phyloP scores from a whole-genome alignment of 83 land plant genomes.

The Picea abies region DNA sequence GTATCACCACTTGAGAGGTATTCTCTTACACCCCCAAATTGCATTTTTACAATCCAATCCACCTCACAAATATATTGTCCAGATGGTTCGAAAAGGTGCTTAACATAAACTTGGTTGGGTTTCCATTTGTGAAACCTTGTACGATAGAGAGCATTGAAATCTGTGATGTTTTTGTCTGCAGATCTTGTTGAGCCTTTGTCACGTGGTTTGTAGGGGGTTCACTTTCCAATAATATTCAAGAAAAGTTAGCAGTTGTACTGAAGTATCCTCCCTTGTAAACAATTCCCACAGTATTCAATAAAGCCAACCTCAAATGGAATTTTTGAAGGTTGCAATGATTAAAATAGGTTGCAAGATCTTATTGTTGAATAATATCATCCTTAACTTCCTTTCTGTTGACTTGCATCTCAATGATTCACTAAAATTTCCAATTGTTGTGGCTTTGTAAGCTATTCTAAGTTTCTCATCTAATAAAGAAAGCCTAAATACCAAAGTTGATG shows the following conservation, averaged over 20 bases:
- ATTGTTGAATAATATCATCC: no score
- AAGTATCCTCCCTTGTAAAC: slow-evolving; percentile 48
- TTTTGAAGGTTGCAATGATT: slow-evolving; percentile 71
- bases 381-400: slow-evolving; percentile 54
- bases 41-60: no score
- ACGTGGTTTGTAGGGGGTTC: slow-evolving; percentile 41
- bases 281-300: slow-evolving; percentile 54
- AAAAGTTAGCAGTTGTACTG: slow-evolving; percentile 56
- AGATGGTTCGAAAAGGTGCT: no score
- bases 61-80: no score
- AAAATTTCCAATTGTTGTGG: slow-evolving; percentile 69
- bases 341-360: slow-evolving; percentile 45
- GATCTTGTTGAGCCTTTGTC: slow-evolving; percentile 16
- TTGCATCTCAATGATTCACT: slow-evolving; percentile 52
- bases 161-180: no score
- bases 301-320: slow-evolving; percentile 52
- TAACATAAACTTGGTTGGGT: no score
- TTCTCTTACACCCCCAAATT: no score
- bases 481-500: slow-evolving; percentile 35
- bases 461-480: slow-evolving; percentile 50
- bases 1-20: no score
- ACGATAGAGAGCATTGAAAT: no score
- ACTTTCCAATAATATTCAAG: slow-evolving; percentile 53
- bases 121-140: no score
- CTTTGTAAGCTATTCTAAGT: slow-evolving; percentile 15